Percentiles rank a stretch among this genome's conserved stretches.
These are phyloP conservation scores for Ogataea philodendri DNA, from an alignment of 805 yeast genomes.

Conservation along the genomic window DNA sequence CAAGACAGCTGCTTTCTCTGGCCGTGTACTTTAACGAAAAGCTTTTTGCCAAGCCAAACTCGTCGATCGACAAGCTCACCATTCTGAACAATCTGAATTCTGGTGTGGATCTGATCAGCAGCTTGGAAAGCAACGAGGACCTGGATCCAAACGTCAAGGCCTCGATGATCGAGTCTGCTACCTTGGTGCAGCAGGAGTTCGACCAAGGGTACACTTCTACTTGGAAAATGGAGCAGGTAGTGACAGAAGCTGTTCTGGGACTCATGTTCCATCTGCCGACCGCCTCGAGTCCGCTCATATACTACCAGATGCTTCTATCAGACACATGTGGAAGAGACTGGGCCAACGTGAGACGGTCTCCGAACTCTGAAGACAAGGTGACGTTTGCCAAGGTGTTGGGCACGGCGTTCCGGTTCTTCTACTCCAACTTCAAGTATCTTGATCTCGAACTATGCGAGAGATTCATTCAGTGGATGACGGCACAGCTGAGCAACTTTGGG, in stretches of 20 bases:
- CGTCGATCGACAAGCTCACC: constrained; percentile 67
- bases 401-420: constrained; percentile 82
- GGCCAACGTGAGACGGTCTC: constrained; percentile 35
- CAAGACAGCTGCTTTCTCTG: constrained; percentile 74
- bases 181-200: constrained; percentile 40
- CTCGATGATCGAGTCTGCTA: constrained; percentile 32
- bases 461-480: constrained; percentile 86
- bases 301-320: constrained; percentile 79
- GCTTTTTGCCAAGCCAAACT: constrained; percentile 69
- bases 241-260: constrained; percentile 76
- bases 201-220: constrained; percentile 51
- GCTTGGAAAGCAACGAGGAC: constrained; percentile 29
- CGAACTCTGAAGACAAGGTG: constrained; percentile 30
- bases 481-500: constrained; percentile 89
- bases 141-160: constrained; percentile 26
- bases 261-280: constrained; percentile 74
- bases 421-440: constrained; percentile 58
- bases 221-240: constrained; percentile 88
- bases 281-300: constrained; percentile 64
- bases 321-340: constrained; percentile 85
- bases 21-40: constrained; percentile 68
- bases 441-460: constrained; percentile 76
- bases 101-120: constrained; percentile 37
- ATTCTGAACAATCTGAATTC: constrained; percentile 38
- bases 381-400: constrained; percentile 94